These are phyloP conservation scores for Neopestalotiopsis sp. DNA, from an alignment of 2,329 filamentous ascomycete genomes.

Conservation along the genomic window DNA sequence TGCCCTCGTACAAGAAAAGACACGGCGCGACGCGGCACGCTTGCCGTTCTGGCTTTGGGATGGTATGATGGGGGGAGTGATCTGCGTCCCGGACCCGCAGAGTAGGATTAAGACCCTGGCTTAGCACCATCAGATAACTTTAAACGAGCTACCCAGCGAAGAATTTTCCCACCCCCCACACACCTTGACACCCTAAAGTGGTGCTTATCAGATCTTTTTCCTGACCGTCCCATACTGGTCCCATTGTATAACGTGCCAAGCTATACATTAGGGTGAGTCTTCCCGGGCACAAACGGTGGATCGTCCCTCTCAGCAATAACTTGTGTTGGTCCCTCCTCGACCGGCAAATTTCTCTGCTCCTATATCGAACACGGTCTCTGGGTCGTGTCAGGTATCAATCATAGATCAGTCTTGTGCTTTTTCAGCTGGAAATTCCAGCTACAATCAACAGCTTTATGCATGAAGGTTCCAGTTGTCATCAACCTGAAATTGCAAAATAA, in stretches of 20 bases:
- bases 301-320: neutral
- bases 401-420: no score
- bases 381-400: no score
- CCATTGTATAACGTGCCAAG: constrained; percentile 1
- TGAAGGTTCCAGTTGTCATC: no score
- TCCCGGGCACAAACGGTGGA: neutral
- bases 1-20: neutral
- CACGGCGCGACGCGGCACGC: constrained; percentile 2
- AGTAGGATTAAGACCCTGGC: neutral
- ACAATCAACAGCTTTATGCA: no score
- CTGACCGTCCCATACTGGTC: neutral
- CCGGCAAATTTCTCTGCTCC: neutral
- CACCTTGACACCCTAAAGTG: neutral
- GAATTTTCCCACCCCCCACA: neutral
- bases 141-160: constrained; percentile 7
- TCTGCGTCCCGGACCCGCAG: neutral
- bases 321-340: neutral
- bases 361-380: neutral
- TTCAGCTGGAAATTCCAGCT: no score
- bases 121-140: constrained; percentile 16
- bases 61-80: neutral
- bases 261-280: neutral
- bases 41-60: neutral
- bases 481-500: no score
- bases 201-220: constrained; percentile 6